A percentile compares a stretch with the other conserved stretches of the same genome.
Evolutionary conservation across 371 early-diverging fungal species (phyloP).

Genomic region (Parasitella parasitica): DNA sequence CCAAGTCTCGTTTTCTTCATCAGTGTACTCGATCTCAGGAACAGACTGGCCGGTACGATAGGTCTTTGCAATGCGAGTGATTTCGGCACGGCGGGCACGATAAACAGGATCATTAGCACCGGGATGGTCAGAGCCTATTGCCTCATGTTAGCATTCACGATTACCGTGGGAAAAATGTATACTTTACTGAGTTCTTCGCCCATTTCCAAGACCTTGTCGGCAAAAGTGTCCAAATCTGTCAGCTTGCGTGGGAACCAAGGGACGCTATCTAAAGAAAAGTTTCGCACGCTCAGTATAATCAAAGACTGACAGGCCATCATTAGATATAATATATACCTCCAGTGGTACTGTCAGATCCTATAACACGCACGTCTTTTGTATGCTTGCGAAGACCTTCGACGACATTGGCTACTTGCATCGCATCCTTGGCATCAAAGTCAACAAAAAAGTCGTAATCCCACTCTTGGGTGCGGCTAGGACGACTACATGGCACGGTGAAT

Average conservation of each 20-base stretch:
- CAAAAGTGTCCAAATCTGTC: conserved; percentile 91
- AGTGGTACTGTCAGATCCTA: conserved; percentile 37
- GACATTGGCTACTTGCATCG: conserved; percentile 57
- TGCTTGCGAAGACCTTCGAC: conserved; percentile 59
- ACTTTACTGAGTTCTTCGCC: conserved; percentile 79
- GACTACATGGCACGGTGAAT: conserved; percentile 32
- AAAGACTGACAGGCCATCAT: no score
- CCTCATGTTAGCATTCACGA: neutral
- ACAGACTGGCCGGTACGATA: conserved; percentile 82
- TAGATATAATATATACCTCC: conserved; percentile 11
- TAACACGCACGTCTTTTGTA: conserved; percentile 65
- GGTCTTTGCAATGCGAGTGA: conserved; percentile 83
- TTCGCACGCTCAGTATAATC: conserved; percentile 2
- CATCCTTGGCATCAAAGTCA: conserved; percentile 72
- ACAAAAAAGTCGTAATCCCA: conserved; percentile 93
- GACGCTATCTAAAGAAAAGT: conserved; percentile 35
- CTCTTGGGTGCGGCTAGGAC: conserved; percentile 77
- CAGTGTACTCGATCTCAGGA: conserved; percentile 87
- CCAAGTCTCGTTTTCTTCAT: conserved; percentile 84
- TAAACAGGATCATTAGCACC: conserved; percentile 90
- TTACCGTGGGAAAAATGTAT: neutral
- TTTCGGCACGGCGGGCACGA: conserved; percentile 83
- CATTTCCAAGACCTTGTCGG: conserved; percentile 90
- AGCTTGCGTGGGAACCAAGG: conserved; percentile 97
- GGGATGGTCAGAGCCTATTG: conserved; percentile 85